These are phyloP conservation scores for Salix purpurea DNA, from an alignment of 345 rosid genomes.

Conservation along the genomic window DNA sequence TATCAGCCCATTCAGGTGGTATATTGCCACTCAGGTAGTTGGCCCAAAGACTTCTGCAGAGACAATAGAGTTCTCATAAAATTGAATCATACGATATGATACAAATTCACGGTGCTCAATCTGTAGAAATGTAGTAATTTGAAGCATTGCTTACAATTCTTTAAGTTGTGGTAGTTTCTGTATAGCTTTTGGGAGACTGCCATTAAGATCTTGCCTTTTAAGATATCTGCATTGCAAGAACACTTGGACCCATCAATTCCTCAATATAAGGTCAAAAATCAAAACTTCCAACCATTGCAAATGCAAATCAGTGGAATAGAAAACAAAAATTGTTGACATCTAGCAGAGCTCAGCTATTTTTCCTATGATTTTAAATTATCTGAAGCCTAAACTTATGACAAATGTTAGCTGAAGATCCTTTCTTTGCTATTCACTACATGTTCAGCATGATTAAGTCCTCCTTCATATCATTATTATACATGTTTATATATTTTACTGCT, in stretches of 20 bases:
- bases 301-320: neutral
- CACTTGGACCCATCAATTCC: neutral
- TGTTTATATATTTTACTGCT: no score
- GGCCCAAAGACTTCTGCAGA: slow-evolving; percentile 2
- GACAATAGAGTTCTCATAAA: neutral
- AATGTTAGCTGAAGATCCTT: neutral
- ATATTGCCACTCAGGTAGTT: slow-evolving; percentile 2
- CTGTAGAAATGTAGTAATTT: no score
- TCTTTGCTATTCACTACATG: neutral
- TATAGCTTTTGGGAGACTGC: slow-evolving; percentile 8
- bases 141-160: neutral
- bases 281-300: neutral
- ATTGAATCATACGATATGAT: neutral
- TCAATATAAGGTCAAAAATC: neutral
- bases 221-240: neutral
- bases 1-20: neutral
- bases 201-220: slow-evolving; percentile 11
- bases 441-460: neutral
- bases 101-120: no score
- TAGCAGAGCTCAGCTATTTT: no score
- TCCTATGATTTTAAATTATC: no score
- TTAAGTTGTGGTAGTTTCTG: slow-evolving; percentile 10
- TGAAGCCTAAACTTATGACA: no score
- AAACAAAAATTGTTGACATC: neutral
- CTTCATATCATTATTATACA: neutral